Base-by-base conservation (phyloP, 2,329 filamentous ascomycete genomes). In the Diplocarpon mali region DNA sequence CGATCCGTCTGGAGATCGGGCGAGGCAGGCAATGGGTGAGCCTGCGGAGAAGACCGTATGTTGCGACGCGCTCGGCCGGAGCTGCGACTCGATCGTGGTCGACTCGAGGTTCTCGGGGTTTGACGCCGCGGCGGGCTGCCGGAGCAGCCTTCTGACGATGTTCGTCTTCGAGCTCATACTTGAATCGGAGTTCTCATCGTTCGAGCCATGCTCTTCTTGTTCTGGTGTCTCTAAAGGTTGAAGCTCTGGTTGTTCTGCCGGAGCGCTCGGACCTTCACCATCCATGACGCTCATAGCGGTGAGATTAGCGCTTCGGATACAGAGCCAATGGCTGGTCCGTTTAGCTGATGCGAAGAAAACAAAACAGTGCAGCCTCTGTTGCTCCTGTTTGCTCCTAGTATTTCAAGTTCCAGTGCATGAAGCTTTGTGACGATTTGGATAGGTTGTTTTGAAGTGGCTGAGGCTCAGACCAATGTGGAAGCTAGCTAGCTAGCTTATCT, bases 21-120 rank as follows among this genome's bases (percentile, higher is more conserved):
- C 77, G 52, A 82, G 65, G 53, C 72, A 75, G 32, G 70, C 61
- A 28, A 81, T 71, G 5, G 78, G 75, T 1, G 65, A 68, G 27
- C 69, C 67, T 1, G 71, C 71, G 11, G 65, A 55, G 53, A 76
- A 74, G 10, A 69, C 61, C 32, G 70, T 72, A 52, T 78, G 70
- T 52, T 78, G 78, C 8, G 76, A 73, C 50, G 69, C 55, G 50
- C 49, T 57, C 12, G 58, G 57, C 42, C 58, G 55, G 16, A 57
- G 51, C 32, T 57, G 53, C 12, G 55, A 54, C 29, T 56, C 51
- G 41, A 53, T 37, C 8, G 42, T 44, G 34, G 41, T 52, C 9
- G 45, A 48, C 20, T 60, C 56, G 38, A 48, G 42, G 39, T 36
- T 49, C 39, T 57, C 55, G 24, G 39, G 45, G 11, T 45, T 32